Conservation (phyloP, 148 eudicot species). For the Chenopodium suecicum region DNA sequence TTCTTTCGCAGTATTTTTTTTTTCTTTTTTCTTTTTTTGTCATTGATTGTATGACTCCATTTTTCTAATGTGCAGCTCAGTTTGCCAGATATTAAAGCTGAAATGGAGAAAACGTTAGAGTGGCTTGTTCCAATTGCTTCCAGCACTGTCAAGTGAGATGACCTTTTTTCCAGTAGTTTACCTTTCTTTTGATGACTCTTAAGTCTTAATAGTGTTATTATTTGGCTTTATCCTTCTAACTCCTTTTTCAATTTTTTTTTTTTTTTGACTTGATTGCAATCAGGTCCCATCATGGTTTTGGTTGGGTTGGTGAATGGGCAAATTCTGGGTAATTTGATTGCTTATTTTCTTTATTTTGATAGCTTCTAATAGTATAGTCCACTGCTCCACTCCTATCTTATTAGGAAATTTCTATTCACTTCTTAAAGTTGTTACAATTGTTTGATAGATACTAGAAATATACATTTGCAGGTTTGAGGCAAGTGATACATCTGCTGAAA, state of each 20-base stretch:
- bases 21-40: not conserved
- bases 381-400: not conserved
- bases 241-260: not conserved
- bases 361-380: not conserved
- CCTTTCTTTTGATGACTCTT: not conserved
- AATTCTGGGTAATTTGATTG: conserved; percentile 65
- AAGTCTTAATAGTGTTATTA: not conserved
- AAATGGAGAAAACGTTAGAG: conserved; percentile 80
- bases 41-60: conserved; percentile 3
- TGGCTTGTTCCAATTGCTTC: conserved; percentile 89
- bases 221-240: conserved; percentile 17
- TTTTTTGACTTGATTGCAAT: conserved; percentile 17
- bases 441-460: not conserved
- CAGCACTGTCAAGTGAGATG: conserved; percentile 75
- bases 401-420: not conserved
- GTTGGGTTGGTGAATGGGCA: conserved; percentile 99
- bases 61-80: conserved; percentile 48
- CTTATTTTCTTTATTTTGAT: not conserved
- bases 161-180: conserved; percentile 1
- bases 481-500: conserved; percentile 44
- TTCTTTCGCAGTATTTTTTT: not conserved
- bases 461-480: conserved; percentile 51
- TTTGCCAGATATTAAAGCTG: conserved; percentile 62
- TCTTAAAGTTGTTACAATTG: not conserved
- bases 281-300: conserved; percentile 95